Conservation (phyloP, 2,329 filamentous ascomycete genomes). For the Penicillium nordicum region DNA sequence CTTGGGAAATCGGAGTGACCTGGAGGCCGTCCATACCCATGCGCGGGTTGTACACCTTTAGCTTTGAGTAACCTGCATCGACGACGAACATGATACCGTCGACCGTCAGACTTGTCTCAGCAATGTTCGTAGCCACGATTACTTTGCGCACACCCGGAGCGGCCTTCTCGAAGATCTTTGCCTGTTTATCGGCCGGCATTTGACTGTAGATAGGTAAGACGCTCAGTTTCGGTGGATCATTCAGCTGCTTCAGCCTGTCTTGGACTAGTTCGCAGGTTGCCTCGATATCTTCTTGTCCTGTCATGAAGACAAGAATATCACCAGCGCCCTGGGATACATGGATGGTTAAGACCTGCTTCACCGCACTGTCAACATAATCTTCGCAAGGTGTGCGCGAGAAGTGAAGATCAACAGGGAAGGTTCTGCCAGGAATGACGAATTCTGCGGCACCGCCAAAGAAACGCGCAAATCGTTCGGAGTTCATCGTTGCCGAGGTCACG, state of each 20-base stretch:
- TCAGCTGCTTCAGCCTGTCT: constrained; percentile 80
- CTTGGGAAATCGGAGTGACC: constrained; percentile 95
- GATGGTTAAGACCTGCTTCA: constrained; percentile 92
- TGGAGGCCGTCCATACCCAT: constrained; percentile 99
- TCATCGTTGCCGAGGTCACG: constrained; percentile 98
- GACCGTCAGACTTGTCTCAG: constrained; percentile 94
- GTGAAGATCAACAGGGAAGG: constrained; percentile 95
- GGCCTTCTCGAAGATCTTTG: constrained; percentile 94
- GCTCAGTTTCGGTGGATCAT: constrained; percentile 89
- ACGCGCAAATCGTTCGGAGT: constrained; percentile 88
- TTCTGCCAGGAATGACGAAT: constrained; percentile 92
- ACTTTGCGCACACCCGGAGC: constrained; percentile 90
- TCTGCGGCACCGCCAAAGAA: constrained; percentile 96
- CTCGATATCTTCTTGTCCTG: constrained; percentile 97
- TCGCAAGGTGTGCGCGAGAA: constrained; percentile 93
- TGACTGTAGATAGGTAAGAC: constrained; percentile 98
- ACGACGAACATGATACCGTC: constrained; percentile 99
- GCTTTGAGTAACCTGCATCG: constrained; percentile 90
- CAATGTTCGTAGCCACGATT: constrained; percentile 97
- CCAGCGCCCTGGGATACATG: constrained; percentile 91
- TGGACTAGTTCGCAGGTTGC: constrained; percentile 90
- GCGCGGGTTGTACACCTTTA: constrained; percentile 97
- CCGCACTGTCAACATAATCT: constrained; percentile 95
- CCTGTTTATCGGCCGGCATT: constrained; percentile 96
- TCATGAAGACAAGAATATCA: constrained; percentile 99